Conservation (phyloP, 163 green algal species). For the Scenedesmus sp. region DNA sequence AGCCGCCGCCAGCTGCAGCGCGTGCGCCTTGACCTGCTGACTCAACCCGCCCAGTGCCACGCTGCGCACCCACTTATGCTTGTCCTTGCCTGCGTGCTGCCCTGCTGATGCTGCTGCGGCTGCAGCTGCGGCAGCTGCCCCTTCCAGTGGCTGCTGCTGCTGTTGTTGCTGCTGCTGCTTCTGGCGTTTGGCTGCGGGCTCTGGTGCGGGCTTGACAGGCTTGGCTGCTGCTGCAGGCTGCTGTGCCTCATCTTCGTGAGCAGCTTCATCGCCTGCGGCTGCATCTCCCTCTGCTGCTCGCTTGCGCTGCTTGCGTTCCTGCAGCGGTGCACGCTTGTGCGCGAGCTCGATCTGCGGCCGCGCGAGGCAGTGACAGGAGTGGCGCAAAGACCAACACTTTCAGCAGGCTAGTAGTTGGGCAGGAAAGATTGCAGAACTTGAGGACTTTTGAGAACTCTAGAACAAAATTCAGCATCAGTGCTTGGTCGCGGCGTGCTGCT, state of each 20-base stretch:
- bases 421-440: no score
- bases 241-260: not conserved
- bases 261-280: not conserved
- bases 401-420: not conserved
- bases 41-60: slow-evolving; percentile 78
- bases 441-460: no score
- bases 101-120: slow-evolving; percentile 14
- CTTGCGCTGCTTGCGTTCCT: slow-evolving; percentile 75
- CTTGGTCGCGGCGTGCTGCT: not conserved
- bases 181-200: slow-evolving; percentile 3
- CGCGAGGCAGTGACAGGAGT: no score
- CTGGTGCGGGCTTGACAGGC: not conserved
- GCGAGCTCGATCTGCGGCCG: slow-evolving; percentile 81
- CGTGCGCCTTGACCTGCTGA: slow-evolving; percentile 37
- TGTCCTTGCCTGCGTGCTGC: slow-evolving; percentile 42
- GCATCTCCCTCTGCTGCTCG: slow-evolving; percentile 8
- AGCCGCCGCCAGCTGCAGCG: not conserved
- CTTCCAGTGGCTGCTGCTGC: not conserved
- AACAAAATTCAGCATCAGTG: no score
- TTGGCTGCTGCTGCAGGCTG: slow-evolving; percentile 31
- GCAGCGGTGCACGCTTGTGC: slow-evolving; percentile 75
- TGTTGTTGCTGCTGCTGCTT: slow-evolving; percentile 64
- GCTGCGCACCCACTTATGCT: slow-evolving; percentile 80
- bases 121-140: slow-evolving; percentile 5
- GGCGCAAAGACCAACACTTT: not conserved